These are phyloP conservation scores for Fraxinus ornus DNA, from an alignment of 305 asterid species.

Conservation along the genomic window DNA sequence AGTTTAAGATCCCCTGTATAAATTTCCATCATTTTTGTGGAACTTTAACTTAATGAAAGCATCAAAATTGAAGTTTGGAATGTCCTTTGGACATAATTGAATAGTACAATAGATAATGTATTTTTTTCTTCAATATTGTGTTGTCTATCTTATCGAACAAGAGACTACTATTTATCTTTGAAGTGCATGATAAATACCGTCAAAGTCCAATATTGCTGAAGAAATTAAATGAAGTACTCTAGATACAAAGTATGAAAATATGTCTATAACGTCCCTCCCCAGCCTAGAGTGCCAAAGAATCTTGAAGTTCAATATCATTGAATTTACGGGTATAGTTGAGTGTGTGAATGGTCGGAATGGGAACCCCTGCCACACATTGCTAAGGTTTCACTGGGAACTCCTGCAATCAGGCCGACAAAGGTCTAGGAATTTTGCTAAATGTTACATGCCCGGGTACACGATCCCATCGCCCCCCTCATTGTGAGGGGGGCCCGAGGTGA, in stretches of 20 bases:
- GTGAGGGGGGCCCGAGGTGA: too few species aligned
- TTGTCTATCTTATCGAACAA: neutral
- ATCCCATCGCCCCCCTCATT: too few species aligned
- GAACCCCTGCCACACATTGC: neutral
- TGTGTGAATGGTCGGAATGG: neutral
- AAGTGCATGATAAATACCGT: neutral
- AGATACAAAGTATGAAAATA: neutral
- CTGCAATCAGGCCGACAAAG: neutral
- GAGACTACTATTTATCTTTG: neutral
- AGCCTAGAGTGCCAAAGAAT: neutral
- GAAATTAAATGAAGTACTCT: neutral
- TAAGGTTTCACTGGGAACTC: neutral
- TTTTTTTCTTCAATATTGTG: neutral
- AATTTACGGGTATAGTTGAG: neutral
- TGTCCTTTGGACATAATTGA: neutral
- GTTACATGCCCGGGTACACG: too few species aligned
- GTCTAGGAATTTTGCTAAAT: too few species aligned
- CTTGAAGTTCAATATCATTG: neutral
- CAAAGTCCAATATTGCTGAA: neutral
- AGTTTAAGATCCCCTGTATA: conserved; percentile 19
- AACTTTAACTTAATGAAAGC: conserved; percentile 27
- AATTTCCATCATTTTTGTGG: conserved; percentile 27
- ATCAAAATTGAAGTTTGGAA: neutral
- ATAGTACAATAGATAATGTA: neutral
- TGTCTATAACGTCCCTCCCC: neutral